phyloP scores from a whole-genome alignment of 495 filamentous ascomycete genomes.

The Talaromyces trachyspermus region DNA sequence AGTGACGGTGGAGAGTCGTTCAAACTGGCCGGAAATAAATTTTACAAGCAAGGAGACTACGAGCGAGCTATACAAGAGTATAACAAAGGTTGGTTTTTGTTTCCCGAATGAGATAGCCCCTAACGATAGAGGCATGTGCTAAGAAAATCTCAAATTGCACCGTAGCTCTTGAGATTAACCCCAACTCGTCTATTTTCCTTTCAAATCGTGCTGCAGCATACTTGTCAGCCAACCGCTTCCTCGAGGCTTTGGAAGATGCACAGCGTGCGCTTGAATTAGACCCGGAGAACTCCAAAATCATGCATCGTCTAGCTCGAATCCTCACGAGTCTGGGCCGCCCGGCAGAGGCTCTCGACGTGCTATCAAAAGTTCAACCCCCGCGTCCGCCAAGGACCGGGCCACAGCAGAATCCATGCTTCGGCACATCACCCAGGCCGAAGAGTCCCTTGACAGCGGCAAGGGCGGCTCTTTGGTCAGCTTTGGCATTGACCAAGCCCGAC shows the following conservation, averaged over 20 bases:
- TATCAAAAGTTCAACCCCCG: slow-evolving; percentile 52
- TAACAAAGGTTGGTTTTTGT: slow-evolving; percentile 65
- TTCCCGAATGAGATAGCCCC: background rate
- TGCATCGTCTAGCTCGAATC: slow-evolving; percentile 82
- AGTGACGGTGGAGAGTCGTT: slow-evolving; percentile 54
- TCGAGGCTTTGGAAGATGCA: slow-evolving; percentile 78
- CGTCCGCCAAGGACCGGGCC: slow-evolving; percentile 73
- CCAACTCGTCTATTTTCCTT: slow-evolving; percentile 73
- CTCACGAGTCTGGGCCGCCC: slow-evolving; percentile 80
- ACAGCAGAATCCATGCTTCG: slow-evolving; percentile 75
- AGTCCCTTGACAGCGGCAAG: slow-evolving; percentile 62
- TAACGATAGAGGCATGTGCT: background rate
- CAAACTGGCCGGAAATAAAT: slow-evolving; percentile 91
- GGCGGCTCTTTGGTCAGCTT: slow-evolving; percentile 84
- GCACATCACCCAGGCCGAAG: slow-evolving; percentile 73
- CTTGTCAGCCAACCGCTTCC: slow-evolving; percentile 72
- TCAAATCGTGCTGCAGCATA: slow-evolving; percentile 92
- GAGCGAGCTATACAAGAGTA: slow-evolving; percentile 81
- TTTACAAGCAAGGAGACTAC: slow-evolving; percentile 89
- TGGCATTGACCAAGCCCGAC: slow-evolving; percentile 83
- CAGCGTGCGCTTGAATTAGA: slow-evolving; percentile 72
- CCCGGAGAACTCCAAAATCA: slow-evolving; percentile 72
- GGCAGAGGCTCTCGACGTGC: slow-evolving; percentile 76
- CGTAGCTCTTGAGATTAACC: slow-evolving; percentile 67
- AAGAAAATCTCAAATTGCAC: slow-evolving; percentile 7